These are phyloP conservation scores for Cornus controversa DNA, from an alignment of 148 eudicot genomes.

Conservation along the genomic window DNA sequence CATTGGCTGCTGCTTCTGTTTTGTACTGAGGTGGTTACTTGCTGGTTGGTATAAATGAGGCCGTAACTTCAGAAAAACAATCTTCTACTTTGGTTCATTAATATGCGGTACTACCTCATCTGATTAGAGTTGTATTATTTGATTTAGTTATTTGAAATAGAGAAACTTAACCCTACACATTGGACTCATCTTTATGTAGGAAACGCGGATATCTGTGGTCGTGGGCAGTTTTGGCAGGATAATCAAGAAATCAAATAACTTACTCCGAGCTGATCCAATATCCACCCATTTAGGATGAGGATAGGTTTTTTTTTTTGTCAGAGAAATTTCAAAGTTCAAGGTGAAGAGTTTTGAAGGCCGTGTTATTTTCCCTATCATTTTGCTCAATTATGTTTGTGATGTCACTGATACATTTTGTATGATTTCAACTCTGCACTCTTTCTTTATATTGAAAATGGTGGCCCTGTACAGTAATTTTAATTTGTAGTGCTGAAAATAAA, in stretches of 20 bases:
- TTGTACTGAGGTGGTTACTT: conserved; percentile 81
- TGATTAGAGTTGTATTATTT: not conserved
- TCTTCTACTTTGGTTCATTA: not conserved
- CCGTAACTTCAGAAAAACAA: not conserved
- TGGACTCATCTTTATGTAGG: not conserved
- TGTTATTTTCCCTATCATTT: not conserved
- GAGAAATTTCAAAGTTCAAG: not conserved
- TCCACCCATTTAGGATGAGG: not conserved
- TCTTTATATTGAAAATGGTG: not conserved
- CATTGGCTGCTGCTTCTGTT: conserved; percentile 76
- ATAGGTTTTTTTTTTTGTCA: not conserved
- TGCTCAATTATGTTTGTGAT: not conserved
- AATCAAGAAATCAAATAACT: not conserved
- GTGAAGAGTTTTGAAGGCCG: not conserved
- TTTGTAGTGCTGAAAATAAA: too few species aligned
- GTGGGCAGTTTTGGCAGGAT: not conserved
- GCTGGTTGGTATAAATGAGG: conserved; percentile 90
- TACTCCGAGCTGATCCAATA: not conserved
- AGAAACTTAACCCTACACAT: not conserved
- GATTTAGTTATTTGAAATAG: not conserved
- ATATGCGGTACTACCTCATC: not conserved
- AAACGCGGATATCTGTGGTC: not conserved
- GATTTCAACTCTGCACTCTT: not conserved
- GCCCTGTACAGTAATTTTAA: not conserved
- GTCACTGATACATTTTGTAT: not conserved